Base-by-base conservation (phyloP, 2,329 filamentous ascomycete species). In the Sphaerulina vaccinii region DNA sequence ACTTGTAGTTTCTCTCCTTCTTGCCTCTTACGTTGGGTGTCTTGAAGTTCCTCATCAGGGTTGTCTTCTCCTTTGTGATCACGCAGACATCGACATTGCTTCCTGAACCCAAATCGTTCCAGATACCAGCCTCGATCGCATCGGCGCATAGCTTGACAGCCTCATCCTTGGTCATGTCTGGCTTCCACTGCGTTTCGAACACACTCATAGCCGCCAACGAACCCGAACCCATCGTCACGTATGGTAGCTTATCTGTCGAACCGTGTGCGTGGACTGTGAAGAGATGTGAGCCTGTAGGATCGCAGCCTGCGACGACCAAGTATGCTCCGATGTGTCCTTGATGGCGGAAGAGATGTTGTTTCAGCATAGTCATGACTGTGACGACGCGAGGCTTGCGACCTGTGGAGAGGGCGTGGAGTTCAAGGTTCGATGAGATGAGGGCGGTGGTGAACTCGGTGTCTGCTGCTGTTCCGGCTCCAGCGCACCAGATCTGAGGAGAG, bases 251-350 rank as follows among this genome's bases (percentile, higher is more conserved):
- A 78, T 99, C 93, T 56, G 93, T 99, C 67, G 87, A 93, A 61
- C 95, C 93, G 79, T 99, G 95, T 54, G 93, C 93, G 75, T 99
- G 93, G 37, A 99, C 93, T 59, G 95, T 99, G 80, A 95, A 99
- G 57, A 99, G 86, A 66, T 96, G 90, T 39, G 87, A 84, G 66
- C 93, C 93, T 1, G 93, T 99, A 27, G 95, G 92, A 71, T 99
- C 93, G 68, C 95, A 91, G 61, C 93, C 93, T 32, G 93, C 93
- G 52, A 99, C 89, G 62, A 99, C 93, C 52, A 99, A 86, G 75
- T 99, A 99, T 59, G 93, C 93, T 64, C 95, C 93, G 64, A 99
- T 96, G 77, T 99, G 83, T 63, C 93, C 93, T 73, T 99, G 93
- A 80, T 99, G 89, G 65, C 88, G 86, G 87, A 99, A 99, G 58